Base-by-base conservation (phyloP, 495 filamentous ascomycete genomes). In the Talaromyces nanjingensis region DNA sequence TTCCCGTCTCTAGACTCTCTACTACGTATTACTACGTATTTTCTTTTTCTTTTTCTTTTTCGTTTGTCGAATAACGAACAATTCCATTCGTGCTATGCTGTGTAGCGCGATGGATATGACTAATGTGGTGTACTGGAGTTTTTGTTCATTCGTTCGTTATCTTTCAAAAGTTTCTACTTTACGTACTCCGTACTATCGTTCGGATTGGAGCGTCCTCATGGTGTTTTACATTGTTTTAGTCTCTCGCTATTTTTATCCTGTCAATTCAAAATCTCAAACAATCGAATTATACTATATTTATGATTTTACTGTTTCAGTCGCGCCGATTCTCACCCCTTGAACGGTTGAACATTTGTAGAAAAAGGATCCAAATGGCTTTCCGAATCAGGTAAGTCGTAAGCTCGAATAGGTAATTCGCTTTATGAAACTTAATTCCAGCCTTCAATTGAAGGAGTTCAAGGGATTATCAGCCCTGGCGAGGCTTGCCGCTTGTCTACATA, bases 71-170 rank as follows among this genome's bases (percentile, higher is more conserved):
- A 49, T 49, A 9, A 49, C 18, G n/a, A 49, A 49, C 18, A 49
- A 49, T 6, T 20, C 29, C 16, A 49, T 20, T 49, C 45, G 45
- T 49, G 45, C 45, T 49, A 16, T 22, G 45, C 45, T 49, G 18
- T 20, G 45, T 49, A 20, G 45, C 45, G 45, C 45, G 45, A 18
- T 49, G 18, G 45, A 49, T 9, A 56, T 56, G 53, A 29, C 24
- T 56, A n/a, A 56, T 29, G 53, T 31, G 53, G 53, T 56, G 53
- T 49, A 49, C 18, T 56, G 53, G 53, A 56, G 53, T 56, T 12
- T 25, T 22, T 25, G 6, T 56, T 56, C 53, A 29, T 29, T 56
- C 20, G 12, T 22, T 55, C 18, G n/a, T 9, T 56, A 8, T 5
- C 29, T 16, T 56, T 56, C 53, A 56, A 56, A 56, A 56, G 27